A percentile compares a stretch with the other conserved stretches of the same genome.
Evolutionary conservation across 345 rosid species (phyloP).

Genomic region (Eucalyptus marginata): DNA sequence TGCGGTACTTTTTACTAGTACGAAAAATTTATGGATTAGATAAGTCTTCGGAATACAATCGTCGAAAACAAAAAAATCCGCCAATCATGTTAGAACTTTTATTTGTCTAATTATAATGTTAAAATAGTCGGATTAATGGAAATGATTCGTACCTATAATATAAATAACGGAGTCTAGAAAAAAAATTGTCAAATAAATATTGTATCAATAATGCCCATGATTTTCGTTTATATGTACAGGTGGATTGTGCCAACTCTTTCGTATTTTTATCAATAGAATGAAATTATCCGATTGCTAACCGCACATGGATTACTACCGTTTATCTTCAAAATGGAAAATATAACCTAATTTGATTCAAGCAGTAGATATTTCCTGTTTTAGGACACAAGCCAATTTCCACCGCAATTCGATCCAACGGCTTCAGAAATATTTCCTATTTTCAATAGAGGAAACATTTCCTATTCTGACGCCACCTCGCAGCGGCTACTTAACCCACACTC

Average conservation of each 20-base stretch:
- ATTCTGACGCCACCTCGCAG: not conserved
- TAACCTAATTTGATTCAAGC: not conserved
- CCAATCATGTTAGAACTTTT: not conserved
- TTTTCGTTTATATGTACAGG: not conserved
- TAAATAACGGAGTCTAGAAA: not conserved
- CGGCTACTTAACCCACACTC: not conserved
- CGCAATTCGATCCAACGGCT: not conserved
- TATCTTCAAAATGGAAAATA: not conserved
- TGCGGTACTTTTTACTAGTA: not conserved
- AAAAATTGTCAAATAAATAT: not conserved
- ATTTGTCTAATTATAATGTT: not conserved
- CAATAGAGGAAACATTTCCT: no score
- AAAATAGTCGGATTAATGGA: not conserved
- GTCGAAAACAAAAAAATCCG: not conserved
- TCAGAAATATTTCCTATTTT: no score
- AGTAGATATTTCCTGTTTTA: not conserved
- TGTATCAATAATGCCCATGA: fast-evolving
- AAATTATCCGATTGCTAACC: not conserved
- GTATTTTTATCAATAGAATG: not conserved
- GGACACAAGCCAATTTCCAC: not conserved
- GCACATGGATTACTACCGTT: not conserved
- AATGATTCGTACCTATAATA: not conserved
- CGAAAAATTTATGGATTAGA: fast-evolving
- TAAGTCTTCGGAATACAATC: not conserved
- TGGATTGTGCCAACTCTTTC: not conserved